These are phyloP conservation scores for Rhizopogon rudus DNA, from an alignment of 768 basidiomycete genomes.

Conservation along the genomic window DNA sequence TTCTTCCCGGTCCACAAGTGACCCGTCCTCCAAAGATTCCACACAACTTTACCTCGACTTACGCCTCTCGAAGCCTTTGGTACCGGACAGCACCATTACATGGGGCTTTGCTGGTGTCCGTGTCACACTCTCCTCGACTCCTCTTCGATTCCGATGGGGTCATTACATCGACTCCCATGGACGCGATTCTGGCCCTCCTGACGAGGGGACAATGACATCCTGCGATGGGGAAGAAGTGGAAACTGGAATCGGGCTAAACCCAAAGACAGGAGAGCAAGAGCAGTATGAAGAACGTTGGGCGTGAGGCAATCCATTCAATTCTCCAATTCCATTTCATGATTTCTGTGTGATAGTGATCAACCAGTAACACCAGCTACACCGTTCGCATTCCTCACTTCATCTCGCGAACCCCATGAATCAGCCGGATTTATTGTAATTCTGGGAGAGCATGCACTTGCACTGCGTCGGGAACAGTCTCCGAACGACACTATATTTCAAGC, in stretches of 20 bases:
- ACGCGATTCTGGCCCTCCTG: constrained; percentile 2
- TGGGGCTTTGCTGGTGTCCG: constrained; percentile 14
- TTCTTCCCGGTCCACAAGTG: constrained; percentile 20
- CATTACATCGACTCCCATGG: constrained; percentile 14
- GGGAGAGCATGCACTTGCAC: constrained; percentile 13
- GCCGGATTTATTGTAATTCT: constrained; percentile 14
- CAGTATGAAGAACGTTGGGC: constrained; percentile 17
- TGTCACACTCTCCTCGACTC: constrained; percentile 3
- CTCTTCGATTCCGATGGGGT: constrained; percentile 11
- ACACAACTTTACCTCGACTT: constrained; percentile 17
- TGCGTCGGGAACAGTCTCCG: constrained; percentile 1
- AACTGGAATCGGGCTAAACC: constrained; percentile 9
- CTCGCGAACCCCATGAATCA: constrained; percentile 6
- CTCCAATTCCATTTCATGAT: neutral
- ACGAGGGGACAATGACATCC: constrained; percentile 10
- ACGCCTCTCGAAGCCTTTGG: constrained; percentile 6
- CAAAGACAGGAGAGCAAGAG: constrained; percentile 9
- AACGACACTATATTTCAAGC: neutral
- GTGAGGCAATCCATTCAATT: constrained; percentile 5
- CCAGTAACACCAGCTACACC: constrained; percentile 1
- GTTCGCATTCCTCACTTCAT: constrained; percentile 15
- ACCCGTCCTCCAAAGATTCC: constrained; percentile 7
- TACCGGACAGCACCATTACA: neutral
- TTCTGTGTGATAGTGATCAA: constrained; percentile 5
- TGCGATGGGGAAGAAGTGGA: constrained; percentile 12